phyloP scores from a whole-genome alignment of 2,329 filamentous ascomycete species.

The Phoma sp. region DNA sequence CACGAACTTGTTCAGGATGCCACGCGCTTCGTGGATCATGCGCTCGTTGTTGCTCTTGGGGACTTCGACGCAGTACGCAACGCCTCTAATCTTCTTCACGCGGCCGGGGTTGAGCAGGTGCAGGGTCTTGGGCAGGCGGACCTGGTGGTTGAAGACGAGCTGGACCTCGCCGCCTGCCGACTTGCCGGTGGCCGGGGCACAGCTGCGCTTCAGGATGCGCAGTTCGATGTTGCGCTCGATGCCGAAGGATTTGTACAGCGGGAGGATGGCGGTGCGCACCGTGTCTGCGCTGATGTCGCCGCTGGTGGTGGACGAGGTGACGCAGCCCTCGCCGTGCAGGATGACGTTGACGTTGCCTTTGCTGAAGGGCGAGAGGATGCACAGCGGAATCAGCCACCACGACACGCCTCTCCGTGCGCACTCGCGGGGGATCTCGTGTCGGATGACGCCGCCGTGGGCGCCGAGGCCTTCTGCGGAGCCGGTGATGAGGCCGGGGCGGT shows the following conservation, averaged over 20 bases:
- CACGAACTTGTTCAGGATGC: conserved; percentile 81
- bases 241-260: conserved; percentile 88
- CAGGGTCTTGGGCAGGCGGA: conserved; percentile 90
- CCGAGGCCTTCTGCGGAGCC: conserved; percentile 80
- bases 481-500: conserved; percentile 90
- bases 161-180: conserved; percentile 94
- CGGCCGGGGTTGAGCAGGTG: conserved; percentile 84
- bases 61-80: conserved; percentile 92
- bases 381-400: conserved; percentile 90
- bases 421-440: conserved; percentile 78
- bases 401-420: conserved; percentile 83
- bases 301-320: conserved; percentile 82
- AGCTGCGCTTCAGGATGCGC: conserved; percentile 76
- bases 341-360: conserved; percentile 90
- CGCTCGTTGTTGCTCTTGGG: conserved; percentile 91
- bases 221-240: conserved; percentile 88
- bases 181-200: conserved; percentile 72
- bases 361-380: conserved; percentile 89
- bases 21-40: conserved; percentile 91
- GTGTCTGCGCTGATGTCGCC: conserved; percentile 93
- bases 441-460: conserved; percentile 75
- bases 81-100: conserved; percentile 87
- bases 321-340: conserved; percentile 89
- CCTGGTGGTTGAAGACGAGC: conserved; percentile 89
- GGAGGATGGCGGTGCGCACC: conserved; percentile 90